Evolutionary conservation across 140 eudicot genomes (phyloP).

Genomic region (Anethum foeniculum): DNA sequence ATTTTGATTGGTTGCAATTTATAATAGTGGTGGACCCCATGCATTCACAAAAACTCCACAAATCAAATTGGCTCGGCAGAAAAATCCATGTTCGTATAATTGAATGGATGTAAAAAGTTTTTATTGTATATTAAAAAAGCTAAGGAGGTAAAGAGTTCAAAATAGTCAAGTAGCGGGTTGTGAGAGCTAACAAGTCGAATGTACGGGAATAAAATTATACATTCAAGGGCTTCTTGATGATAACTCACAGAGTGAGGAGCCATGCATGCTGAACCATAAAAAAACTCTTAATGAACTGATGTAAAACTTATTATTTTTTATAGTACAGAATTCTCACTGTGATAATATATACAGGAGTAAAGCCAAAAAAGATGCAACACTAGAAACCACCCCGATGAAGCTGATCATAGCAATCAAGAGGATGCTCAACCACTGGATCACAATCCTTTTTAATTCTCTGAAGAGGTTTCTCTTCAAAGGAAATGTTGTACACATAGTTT

Average conservation of each 20-base stretch:
- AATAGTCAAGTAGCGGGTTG: too few relatives aligned
- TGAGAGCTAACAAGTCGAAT: not conserved
- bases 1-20: too few relatives aligned
- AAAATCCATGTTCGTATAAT: too few relatives aligned
- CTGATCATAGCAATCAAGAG: slow-evolving; percentile 41
- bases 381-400: slow-evolving; percentile 30
- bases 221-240: not conserved
- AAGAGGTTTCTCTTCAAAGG: slow-evolving; percentile 23
- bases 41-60: too few relatives aligned
- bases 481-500: too few relatives aligned
- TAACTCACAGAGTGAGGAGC: not conserved
- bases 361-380: not conserved
- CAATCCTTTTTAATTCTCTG: slow-evolving; percentile 79
- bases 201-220: not conserved
- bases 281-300: not conserved
- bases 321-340: not conserved
- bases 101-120: too few relatives aligned
- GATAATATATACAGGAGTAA: not conserved
- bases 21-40: too few relatives aligned
- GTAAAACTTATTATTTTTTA: not conserved
- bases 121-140: too few relatives aligned
- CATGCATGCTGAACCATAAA: not conserved
- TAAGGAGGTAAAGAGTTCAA: too few relatives aligned
- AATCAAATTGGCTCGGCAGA: too few relatives aligned
- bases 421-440: slow-evolving; percentile 44